Evolutionary conservation across 129 eudicot genomes (phyloP), one percentile per base, ranked within the genome.

Genomic region (Centaurea solstitialis): DNA sequence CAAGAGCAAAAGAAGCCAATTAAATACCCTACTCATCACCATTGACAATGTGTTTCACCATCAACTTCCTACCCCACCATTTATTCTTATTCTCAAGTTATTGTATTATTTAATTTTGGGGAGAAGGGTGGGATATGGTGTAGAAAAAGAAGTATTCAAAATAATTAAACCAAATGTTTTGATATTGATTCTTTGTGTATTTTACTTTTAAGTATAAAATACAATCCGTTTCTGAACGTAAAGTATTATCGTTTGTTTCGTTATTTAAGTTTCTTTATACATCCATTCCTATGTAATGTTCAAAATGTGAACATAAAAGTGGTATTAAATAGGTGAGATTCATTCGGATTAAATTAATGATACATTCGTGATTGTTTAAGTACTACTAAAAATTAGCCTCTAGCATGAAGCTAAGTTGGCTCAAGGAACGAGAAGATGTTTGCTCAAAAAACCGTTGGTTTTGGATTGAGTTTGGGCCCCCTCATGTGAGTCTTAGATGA

Each of bases 1-100:
- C 53, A 67, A 53, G 62, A 71, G 53, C 21, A 77, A 73, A 35
- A n/a, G 41, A 23, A 73, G 20, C 70, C 73, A 40, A 20, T 37
- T 7, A 72, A 18, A 79, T 35, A 76, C 65, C 68, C 74, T 61
- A 72, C 85, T 83, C 88, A 80, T 81, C 74, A 69, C 80, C 73
- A 79, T 82, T 79, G 39, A 81, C 73, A 50, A 81, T 81, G n/a
- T 64, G 30, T 11, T 37, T 80, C 47, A 74, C 65, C 75, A 74
- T 74, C 65, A 21, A 35, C 22, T 30, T 43, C 74, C 65, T 65
- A 64, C 84, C 84, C 75, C 38, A 73, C 72, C 69, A 76, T 39
- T 47, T 75, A 50, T 68, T 75, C 61, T 75, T 23, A 74, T 81
- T 71, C 68, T 38, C 45, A 68, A 71, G 17, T 79, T 68, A n/a